phyloP scores from a whole-genome alignment of 2,329 filamentous ascomycete genomes.

The Coniochaeta sp. region DNA sequence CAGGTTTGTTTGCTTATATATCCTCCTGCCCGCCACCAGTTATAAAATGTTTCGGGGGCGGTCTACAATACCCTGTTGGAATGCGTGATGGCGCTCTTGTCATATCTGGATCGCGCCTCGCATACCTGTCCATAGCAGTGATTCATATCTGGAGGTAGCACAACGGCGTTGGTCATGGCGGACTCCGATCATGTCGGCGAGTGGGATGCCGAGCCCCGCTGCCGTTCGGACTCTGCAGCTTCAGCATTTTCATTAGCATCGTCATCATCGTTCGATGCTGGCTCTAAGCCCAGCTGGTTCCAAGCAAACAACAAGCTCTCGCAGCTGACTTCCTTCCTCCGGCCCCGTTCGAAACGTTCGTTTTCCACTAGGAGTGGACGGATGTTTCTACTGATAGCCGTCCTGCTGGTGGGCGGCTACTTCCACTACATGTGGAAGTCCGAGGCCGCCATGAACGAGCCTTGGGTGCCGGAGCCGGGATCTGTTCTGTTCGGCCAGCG shows the following conservation, averaged over 20 bases:
- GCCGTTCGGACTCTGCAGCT: background rate
- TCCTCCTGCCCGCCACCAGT: too few relatives aligned
- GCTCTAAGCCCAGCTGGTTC: too few relatives aligned
- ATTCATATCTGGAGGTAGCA: background rate
- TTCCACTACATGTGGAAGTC: constrained; percentile 36
- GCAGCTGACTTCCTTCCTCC: background rate
- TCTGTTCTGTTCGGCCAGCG: constrained; percentile 39
- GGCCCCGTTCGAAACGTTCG: background rate
- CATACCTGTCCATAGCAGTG: too few relatives aligned
- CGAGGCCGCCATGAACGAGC: constrained; percentile 34
- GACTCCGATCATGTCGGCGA: background rate
- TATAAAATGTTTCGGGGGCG: too few relatives aligned
- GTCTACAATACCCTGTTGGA: background rate
- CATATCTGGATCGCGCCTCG: background rate
- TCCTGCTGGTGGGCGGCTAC: constrained; percentile 29
- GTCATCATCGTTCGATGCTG: background rate
- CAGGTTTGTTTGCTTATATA: too few relatives aligned
- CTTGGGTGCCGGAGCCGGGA: constrained; percentile 43
- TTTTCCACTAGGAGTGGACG: constrained; percentile 10
- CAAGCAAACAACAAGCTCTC: background rate
- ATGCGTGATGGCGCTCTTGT: background rate
- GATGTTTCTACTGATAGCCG: constrained; percentile 30
- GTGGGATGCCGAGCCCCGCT: background rate
- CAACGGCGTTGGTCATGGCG: background rate
- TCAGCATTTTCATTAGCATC: background rate